These are phyloP conservation scores for Kalmanozyma brasiliensis DNA, from an alignment of 1,284 basidiomycete genomes.

Conservation along the genomic window DNA sequence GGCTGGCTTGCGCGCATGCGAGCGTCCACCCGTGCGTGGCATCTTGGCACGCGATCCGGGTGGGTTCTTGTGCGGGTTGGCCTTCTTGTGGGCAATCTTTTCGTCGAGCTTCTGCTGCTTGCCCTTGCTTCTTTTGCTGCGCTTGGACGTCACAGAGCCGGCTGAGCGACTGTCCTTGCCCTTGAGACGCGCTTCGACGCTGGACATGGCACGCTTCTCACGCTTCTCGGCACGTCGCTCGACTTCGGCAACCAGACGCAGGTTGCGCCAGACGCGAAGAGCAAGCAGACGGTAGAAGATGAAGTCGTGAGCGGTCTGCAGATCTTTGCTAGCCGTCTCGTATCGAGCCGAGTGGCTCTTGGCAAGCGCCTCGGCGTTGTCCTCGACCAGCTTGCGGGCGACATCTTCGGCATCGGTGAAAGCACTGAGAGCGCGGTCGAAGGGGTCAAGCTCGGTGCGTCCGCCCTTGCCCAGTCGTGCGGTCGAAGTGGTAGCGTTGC, in stretches of 20 bases:
- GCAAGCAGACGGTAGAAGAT: slow-evolving; percentile 62
- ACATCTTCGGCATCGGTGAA: slow-evolving; percentile 63
- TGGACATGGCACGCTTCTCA: slow-evolving; percentile 53
- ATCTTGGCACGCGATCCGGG: slow-evolving; percentile 47
- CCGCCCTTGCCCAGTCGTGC: slow-evolving; percentile 35
- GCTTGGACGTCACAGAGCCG: slow-evolving; percentile 18
- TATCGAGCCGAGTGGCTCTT: slow-evolving; percentile 64
- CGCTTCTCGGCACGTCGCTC: slow-evolving; percentile 57
- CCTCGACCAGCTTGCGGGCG: slow-evolving; percentile 61
- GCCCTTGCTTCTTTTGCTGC: slow-evolving; percentile 30
- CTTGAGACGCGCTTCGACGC: slow-evolving; percentile 43
- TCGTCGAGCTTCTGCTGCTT: slow-evolving; percentile 36
- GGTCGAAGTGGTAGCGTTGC: slow-evolving; percentile 28
- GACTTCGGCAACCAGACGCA: slow-evolving; percentile 58
- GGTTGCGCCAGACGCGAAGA: slow-evolving; percentile 60
- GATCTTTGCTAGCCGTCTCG: slow-evolving; percentile 61
- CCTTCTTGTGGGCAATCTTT: slow-evolving; percentile 26
- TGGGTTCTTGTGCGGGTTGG: slow-evolving; percentile 29
- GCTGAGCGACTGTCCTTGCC: slow-evolving; percentile 10
- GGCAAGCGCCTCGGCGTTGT: slow-evolving; percentile 63
- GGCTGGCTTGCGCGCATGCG: slow-evolving; percentile 37
- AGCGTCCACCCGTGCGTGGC: slow-evolving; percentile 17
- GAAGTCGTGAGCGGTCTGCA: slow-evolving; percentile 64
- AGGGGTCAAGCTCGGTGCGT: slow-evolving; percentile 61
- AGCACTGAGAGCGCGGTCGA: slow-evolving; percentile 63